These are phyloP conservation scores for Eutrema yunnanense DNA, from an alignment of 345 rosid species.

Conservation along the genomic window DNA sequence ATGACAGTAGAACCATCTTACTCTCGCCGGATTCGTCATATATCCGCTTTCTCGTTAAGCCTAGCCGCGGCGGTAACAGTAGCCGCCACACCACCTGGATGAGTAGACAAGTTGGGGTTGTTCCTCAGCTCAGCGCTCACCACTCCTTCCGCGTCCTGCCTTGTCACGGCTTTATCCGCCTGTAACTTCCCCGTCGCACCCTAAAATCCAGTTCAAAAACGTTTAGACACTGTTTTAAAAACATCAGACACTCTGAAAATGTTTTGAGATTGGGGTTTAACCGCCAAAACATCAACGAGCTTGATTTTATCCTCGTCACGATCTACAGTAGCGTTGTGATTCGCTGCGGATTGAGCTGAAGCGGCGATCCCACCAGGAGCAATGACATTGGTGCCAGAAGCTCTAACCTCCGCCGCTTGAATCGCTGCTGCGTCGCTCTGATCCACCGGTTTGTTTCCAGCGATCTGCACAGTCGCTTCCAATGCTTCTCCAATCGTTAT, in stretches of 20 bases:
- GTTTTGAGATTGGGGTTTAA: background rate
- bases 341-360: constrained; percentile 64
- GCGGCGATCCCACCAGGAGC: constrained; percentile 56
- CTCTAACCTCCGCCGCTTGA: constrained; percentile 68
- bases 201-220: constrained; percentile 23
- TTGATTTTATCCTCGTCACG: constrained; percentile 52
- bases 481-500: constrained; percentile 70
- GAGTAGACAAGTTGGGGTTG: constrained; percentile 37
- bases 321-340: constrained; percentile 35
- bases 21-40: background rate
- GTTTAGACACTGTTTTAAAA: background rate
- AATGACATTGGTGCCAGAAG: constrained; percentile 43
- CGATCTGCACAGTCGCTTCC: constrained; percentile 42
- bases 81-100: constrained; percentile 63
- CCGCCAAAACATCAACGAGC: constrained; percentile 44
- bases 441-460: constrained; percentile 48
- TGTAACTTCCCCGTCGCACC: constrained; percentile 46
- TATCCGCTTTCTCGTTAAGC: constrained; percentile 43
- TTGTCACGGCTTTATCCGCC: constrained; percentile 56
- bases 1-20: constrained; percentile 17
- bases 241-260: background rate
- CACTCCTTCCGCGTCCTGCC: constrained; percentile 67
- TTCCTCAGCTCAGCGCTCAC: constrained; percentile 60
- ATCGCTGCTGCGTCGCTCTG: constrained; percentile 71
- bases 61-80: constrained; percentile 65